Base-by-base conservation (phyloP, 2,329 filamentous ascomycete species). In the Saccharata proteae region DNA sequence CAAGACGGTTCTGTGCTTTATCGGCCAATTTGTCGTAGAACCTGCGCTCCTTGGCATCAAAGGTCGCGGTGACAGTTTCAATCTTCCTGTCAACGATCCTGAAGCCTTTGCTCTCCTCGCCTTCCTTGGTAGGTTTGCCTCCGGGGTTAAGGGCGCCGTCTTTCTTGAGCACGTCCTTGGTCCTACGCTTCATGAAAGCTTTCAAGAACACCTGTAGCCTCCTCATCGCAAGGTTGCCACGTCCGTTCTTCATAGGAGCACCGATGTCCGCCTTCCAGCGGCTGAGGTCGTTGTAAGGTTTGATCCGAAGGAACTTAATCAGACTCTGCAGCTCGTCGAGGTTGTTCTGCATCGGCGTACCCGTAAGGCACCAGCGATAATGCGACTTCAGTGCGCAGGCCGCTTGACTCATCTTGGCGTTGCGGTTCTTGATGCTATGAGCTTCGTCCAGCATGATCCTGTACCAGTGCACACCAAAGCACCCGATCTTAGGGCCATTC, bases 161-260 rank as follows among this genome's bases (percentile, higher is more conserved):
- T 44, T 84, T 70, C 57, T 90, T 93, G 38, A 98, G 62, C n/a
- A 98, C 83, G 14, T 93, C 85, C 57, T 98, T 98, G 6, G 86
- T 96, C 24, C 90, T 76, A n/a, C 90, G 77, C 62, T 96, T 93
- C 90, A 98, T 98, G 60, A 93, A 93, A 34, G 85, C 88, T 33
- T 81, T 79, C 4, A 98, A 63, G 38, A 93, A 75, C 35, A 80
- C 75, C 43, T 93, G 85, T 18, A 98, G 64, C 26, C 90, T 74
- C 30, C 77, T 72, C 52, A 98, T 92, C 11, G 90, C 88, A 36
- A 96, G 70, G 32, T 86, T 81, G 8, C 88, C 90, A 38, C 80
- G 79, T 6, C 86, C 86, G 38, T 80, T 83, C 61, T 88, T 93
- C 70, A 98, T 74, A 0, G 90, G 90, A 26, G 70, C 64, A 32